Base-by-base conservation (phyloP, 257 asterid genomes). In the Ballota nigra region DNA sequence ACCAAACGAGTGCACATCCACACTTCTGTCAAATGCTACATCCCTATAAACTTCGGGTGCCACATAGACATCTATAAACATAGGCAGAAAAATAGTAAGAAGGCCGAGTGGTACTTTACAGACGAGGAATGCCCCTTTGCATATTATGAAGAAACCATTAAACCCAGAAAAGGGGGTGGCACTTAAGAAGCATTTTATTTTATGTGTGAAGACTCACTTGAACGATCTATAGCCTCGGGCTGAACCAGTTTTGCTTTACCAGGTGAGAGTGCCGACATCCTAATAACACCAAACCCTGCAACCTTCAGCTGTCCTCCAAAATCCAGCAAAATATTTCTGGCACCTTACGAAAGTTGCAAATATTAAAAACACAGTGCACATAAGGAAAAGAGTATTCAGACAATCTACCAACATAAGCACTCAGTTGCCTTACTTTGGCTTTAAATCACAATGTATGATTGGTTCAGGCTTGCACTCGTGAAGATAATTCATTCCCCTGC, bases 321-420 rank as follows among this genome's bases (percentile, higher is more conserved):
- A 75, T 92, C 99, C 89, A 92, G 96, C 96, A 92, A 92, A 87
- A 95, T 79, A 88, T 95, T 92, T 89, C 98, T 91, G 98, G 96
- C 96, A 91, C 98, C 98, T 93, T 93, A 89, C 90, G 75, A 77
- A 84, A 80, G 81, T 82, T 89, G 84, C 78, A 80, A 79, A 83
- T 83, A 82, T 87, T 91, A 89, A 85, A 82, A 82, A 75, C 53
- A 76, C 40, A 65, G 38, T 75, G 29, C 41, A 52, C 8, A 29
- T 15, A 72, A 36, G 55, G 23, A 26, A 38, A 67, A 33, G 19
- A 16, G 47, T 49, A 61, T 68, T 20, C 15, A 29, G 69, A 57
- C 28, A 45, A 55, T 41, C 49, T 34, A 72, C 68, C 33, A 69
- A 72, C 89, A 78, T 52, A 57, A 86, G 90, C 87, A 87, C 84